Conservation (phyloP, 192 early-diverging fungal species). For the Haplosporangium gracile region DNA sequence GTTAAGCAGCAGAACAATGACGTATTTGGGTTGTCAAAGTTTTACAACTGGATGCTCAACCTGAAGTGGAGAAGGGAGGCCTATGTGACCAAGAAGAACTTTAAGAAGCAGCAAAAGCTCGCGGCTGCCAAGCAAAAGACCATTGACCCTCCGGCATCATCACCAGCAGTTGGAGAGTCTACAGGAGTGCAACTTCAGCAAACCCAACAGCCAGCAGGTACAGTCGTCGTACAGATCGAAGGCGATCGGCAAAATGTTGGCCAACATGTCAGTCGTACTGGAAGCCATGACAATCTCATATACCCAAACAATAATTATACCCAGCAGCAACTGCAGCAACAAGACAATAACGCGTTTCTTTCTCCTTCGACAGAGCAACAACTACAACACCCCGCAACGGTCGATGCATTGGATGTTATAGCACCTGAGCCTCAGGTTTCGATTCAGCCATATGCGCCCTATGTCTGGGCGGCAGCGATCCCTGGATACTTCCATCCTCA, state of each 20-base stretch:
- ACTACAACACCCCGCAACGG: not conserved
- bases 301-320: not conserved
- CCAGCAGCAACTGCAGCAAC: not conserved
- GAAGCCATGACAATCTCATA: constrained; percentile 33
- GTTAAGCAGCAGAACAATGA: constrained; percentile 62
- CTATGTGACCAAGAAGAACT: constrained; percentile 5
- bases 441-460: constrained; percentile 28
- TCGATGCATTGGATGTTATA: not conserved
- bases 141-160: constrained; percentile 20
- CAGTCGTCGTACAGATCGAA: constrained; percentile 30
- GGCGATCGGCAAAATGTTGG: constrained; percentile 13
- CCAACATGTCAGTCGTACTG: constrained; percentile 31
- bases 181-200: constrained; percentile 12
- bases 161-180: not conserved
- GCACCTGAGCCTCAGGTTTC: not conserved
- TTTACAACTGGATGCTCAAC: constrained; percentile 31
- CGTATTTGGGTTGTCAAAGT: constrained; percentile 27
- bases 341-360: constrained; percentile 13
- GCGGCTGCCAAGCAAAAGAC: constrained; percentile 15
- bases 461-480: constrained; percentile 42
- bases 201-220: constrained; percentile 30
- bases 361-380: constrained; percentile 16
- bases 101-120: constrained; percentile 19
- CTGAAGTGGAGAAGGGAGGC: constrained; percentile 20
- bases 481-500: constrained; percentile 73